Base-by-base conservation (phyloP, 2,329 filamentous ascomycete genomes). In the Penicillium sp. region DNA sequence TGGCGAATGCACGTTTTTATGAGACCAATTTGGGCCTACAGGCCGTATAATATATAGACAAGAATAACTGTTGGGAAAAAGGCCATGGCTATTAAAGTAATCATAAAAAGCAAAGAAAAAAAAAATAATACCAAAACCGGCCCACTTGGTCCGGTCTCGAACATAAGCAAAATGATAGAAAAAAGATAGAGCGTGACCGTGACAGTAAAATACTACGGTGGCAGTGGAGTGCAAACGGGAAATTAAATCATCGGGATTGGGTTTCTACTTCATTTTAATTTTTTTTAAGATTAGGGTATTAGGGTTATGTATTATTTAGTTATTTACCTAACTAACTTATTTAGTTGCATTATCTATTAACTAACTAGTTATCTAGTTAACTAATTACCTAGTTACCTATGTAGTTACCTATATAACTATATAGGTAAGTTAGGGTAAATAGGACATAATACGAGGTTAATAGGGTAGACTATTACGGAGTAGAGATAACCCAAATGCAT, bases 111-210 rank as follows among this genome's bases (percentile, higher is more conserved):
- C 54, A 54, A 49, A 50, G 46, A 46, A 43, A 43, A 46, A 49
- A 50, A 56, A 47, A 46, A n/a, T n/a, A n/a, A n/a, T n/a, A n/a
- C n/a, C 4, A n/a, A 49, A 55, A 50, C 56, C 27, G 51, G 50
- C 47, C 49, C 47, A 56, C 46, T 47, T 51, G 7, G 37, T 37
- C 51, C 37, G 58, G 64, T 64, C 63, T 66, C 60, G 63, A 63
- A 56, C 57, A 54, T 37, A 37, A 51, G 31, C 15, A 56, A 35
- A 43, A 52, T 15, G 38, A 50, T 8, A 53, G 21, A 46, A 27
- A 46, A 27, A 33, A 19, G 50, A 54, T 58, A 21, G 40, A 52
- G 35, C 23, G 46, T 56, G 40, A 56, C 35, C 23, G 46, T 56
- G 41, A 56, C 48, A 52, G 45, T 40, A 19, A 33, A 45, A 56